Conservation (phyloP, 768 basidiomycete species). For the Boletus edulis region DNA sequence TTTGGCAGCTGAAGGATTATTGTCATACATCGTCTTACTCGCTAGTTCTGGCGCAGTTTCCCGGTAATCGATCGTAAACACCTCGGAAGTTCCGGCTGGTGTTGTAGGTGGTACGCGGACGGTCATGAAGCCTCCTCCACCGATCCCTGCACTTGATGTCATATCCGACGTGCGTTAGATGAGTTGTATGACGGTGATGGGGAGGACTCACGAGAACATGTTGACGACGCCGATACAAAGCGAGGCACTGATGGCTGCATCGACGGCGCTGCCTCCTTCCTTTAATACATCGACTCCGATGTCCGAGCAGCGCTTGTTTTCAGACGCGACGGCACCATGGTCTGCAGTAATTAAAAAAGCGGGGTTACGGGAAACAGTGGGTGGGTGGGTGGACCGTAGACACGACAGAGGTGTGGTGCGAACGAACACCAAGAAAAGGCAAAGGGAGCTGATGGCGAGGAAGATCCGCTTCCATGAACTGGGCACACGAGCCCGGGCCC, state of each 20-base stretch:
- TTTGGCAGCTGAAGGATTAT: slow-evolving; percentile 48
- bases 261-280: slow-evolving; percentile 88
- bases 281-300: slow-evolving; percentile 77
- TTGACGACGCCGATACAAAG: slow-evolving; percentile 83
- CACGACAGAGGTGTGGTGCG: not conserved
- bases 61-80: slow-evolving; percentile 81
- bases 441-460: slow-evolving; percentile 9
- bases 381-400: not conserved
- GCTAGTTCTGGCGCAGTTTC: slow-evolving; percentile 79
- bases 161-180: not conserved
- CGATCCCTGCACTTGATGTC: slow-evolving; percentile 65
- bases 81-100: slow-evolving; percentile 47
- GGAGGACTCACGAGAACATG: slow-evolving; percentile 75
- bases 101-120: slow-evolving; percentile 65
- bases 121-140: slow-evolving; percentile 87
- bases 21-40: slow-evolving; percentile 73
- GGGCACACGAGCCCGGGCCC: not conserved
- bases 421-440: slow-evolving; percentile 11
- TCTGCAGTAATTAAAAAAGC: slow-evolving; percentile 60
- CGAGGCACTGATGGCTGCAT: slow-evolving; percentile 77
- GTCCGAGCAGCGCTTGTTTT: slow-evolving; percentile 82
- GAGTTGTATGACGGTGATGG: not conserved
- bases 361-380: slow-evolving; percentile 39
- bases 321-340: slow-evolving; percentile 85
- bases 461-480: slow-evolving; percentile 12